phyloP scores from a whole-genome alignment of 768 basidiomycete species.

The Collybiopsis luxurians region DNA sequence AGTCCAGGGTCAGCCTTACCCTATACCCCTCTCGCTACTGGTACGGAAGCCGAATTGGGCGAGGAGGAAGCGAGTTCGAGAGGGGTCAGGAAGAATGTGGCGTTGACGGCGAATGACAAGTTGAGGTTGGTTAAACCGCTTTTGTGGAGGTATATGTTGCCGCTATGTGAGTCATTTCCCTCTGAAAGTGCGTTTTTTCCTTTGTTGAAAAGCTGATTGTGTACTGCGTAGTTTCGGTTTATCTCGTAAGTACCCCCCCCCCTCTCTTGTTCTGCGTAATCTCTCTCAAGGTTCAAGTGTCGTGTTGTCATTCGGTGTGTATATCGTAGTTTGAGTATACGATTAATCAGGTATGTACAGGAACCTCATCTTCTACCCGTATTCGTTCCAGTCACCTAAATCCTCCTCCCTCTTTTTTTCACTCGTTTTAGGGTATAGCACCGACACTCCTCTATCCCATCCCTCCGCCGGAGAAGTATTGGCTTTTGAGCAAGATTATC shows the following conservation, averaged over 20 bases:
- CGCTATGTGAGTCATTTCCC: constrained; percentile 67
- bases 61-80: constrained; percentile 45
- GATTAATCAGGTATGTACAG: constrained; percentile 70
- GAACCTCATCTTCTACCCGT: background rate
- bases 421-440: constrained; percentile 70
- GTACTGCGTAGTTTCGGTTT: constrained; percentile 34
- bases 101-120: constrained; percentile 73
- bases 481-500: constrained; percentile 73
- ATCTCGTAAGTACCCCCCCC: constrained; percentile 34
- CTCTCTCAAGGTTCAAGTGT: background rate
- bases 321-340: constrained; percentile 84
- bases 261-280: background rate
- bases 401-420: background rate
- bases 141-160: constrained; percentile 85
- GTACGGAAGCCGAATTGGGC: constrained; percentile 34
- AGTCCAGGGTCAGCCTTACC: constrained; percentile 28
- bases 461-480: constrained; percentile 56
- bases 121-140: constrained; percentile 79
- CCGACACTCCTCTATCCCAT: constrained; percentile 90
- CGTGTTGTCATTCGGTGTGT: background rate
- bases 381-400: background rate
- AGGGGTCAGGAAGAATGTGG: constrained; percentile 45
- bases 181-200: background rate
- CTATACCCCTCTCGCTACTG: constrained; percentile 43
- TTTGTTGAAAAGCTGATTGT: no score